Evolutionary conservation across 1,284 basidiomycete species (phyloP), one percentile per base, ranked within the genome.

Genomic region (Rhodotorula sp.): DNA sequence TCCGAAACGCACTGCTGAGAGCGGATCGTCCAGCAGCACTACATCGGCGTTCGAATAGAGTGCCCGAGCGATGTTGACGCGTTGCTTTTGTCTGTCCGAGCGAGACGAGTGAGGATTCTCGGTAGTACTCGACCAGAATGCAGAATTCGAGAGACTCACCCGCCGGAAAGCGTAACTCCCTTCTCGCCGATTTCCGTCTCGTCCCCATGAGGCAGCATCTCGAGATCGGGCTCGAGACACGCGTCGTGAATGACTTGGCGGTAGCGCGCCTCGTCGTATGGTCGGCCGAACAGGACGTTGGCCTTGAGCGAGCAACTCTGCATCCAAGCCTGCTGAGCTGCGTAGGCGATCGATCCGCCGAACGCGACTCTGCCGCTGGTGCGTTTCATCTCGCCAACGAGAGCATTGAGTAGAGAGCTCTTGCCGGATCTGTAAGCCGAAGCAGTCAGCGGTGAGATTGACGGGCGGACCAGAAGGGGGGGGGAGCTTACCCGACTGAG

Each of bases 161-260:
- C 63, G 54, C 63, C 63, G 3, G 26, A 23, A 6, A 34, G 43
- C 20, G n/a, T 62, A 74, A 82, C 81, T 58, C 83, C 82, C 39
- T 89, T 91, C 82, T 94, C 92, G n/a, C 93, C 93, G 63, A 96
- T 93, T 80, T 93, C 91, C 0, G 93, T 96, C 73, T 90, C 79
- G 79, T 97, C 92, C 6, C 91, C 91, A 71, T 91, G 85, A 2
- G 91, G 89, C 52, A 93, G 84, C 82, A 93, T 87, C 58, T 90
- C 89, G 34, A 95, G 83, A 82, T 95, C 92, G 3, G 88, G 86
- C 74, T 89, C 88, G 43, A 95, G 84, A 78, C 89, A 92, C 0
- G 91, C 86, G 78, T 90, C 88, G 18, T 84, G 84, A 26, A 94
- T 83, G 3, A 89, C 91, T 54, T 86, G 86, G 89, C 89, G 90